Percentiles rank a stretch among this genome's conserved stretches.
Evolutionary conservation across 768 basidiomycete genomes (phyloP).

Genomic region (Holtermanniella nyarrowii): DNA sequence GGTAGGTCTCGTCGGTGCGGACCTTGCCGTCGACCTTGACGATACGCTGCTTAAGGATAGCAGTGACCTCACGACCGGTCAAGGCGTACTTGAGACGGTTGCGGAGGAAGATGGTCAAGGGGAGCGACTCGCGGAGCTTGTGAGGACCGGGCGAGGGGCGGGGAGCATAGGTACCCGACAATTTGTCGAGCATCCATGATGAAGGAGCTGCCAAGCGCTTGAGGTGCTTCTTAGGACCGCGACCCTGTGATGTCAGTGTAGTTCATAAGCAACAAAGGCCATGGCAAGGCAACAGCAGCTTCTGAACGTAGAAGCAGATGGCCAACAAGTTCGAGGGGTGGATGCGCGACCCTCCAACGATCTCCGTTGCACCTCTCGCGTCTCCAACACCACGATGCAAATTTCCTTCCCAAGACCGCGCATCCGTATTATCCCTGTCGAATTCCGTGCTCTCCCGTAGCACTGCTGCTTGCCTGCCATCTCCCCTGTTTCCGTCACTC

Average conservation of each 20-base stretch:
- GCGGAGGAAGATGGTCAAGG: constrained; percentile 92
- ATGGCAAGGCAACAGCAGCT: background rate
- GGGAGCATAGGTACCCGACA: constrained; percentile 60
- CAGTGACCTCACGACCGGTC: constrained; percentile 87
- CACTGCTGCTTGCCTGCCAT: background rate
- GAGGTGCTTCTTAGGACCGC: constrained; percentile 98
- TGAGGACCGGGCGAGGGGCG: constrained; percentile 97
- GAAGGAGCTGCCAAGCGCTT: constrained; percentile 95
- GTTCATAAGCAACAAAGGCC: background rate
- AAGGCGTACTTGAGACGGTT: constrained; percentile 99
- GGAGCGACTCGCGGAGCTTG: constrained; percentile 96
- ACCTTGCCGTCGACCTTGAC: constrained; percentile 99
- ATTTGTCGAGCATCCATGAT: constrained; percentile 99
- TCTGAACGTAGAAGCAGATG: background rate
- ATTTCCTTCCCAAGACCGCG: background rate
- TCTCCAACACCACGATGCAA: background rate
- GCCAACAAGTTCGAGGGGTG: no score
- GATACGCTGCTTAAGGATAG: constrained; percentile 89
- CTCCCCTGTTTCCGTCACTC: background rate
- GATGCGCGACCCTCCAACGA: no score
- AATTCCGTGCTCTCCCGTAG: no score
- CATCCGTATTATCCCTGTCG: background rate
- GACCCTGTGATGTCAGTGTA: constrained; percentile 50
- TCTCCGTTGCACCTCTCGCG: no score
- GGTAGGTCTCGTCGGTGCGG: constrained; percentile 92